Conservation (phyloP, 1,284 basidiomycete species). For the Golubevia sp. region DNA sequence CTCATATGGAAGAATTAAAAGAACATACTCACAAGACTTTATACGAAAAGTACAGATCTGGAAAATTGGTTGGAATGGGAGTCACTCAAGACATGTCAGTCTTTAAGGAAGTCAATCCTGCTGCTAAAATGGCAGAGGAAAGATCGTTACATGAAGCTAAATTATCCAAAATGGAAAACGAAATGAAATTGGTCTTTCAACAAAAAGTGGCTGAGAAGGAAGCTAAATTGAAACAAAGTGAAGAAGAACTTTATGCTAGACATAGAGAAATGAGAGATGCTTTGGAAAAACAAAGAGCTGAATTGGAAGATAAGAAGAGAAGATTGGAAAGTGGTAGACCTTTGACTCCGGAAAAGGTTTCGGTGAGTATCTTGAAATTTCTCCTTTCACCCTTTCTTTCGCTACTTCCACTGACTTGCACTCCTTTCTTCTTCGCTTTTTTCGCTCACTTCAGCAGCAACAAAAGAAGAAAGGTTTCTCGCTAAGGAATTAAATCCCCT, state of each 20-base stretch:
- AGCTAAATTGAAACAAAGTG: slow-evolving; percentile 59
- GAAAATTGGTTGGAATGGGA: slow-evolving; percentile 52
- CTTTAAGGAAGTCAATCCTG: slow-evolving; percentile 52
- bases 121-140: slow-evolving; percentile 58
- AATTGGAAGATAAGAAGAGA: slow-evolving; percentile 57
- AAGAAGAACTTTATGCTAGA: slow-evolving; percentile 59
- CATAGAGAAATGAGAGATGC: slow-evolving; percentile 60
- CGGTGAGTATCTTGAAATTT: slow-evolving; percentile 2
- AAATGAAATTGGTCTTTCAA: slow-evolving; percentile 62
- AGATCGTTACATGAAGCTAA: slow-evolving; percentile 59
- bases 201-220: slow-evolving; percentile 61
- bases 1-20: slow-evolving; percentile 61
- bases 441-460: slow-evolving; percentile 18
- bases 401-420: too few relatives aligned
- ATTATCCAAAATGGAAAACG: slow-evolving; percentile 60
- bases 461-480: slow-evolving; percentile 53
- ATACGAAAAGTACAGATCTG: slow-evolving; percentile 56
- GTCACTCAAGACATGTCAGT: slow-evolving; percentile 58
- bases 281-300: slow-evolving; percentile 56
- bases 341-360: slow-evolving; percentile 44
- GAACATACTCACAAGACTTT: slow-evolving; percentile 54
- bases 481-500: slow-evolving; percentile 40
- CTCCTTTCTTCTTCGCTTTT: too few relatives aligned
- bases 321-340: slow-evolving; percentile 47
- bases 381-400: background rate